Conservation (phyloP, 2,329 filamentous ascomycete genomes). For the Arthrocladium fulminans region DNA sequence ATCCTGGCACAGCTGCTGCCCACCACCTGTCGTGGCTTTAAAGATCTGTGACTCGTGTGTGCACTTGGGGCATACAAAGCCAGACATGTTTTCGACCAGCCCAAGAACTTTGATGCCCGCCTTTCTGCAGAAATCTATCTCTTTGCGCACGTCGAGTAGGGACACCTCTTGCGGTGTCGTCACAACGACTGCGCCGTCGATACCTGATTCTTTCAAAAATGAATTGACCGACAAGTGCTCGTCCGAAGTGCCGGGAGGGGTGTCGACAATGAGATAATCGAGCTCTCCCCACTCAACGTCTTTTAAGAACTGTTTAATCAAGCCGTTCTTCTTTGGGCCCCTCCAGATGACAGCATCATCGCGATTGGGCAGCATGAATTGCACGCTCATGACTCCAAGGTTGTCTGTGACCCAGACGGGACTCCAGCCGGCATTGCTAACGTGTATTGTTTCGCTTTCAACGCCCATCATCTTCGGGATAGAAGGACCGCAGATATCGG, state of each 20-base stretch:
- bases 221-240: constrained; percentile 92
- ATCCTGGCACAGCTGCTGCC: constrained; percentile 68
- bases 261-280: constrained; percentile 89
- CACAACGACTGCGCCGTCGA: constrained; percentile 86
- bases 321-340: constrained; percentile 93
- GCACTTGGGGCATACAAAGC: constrained; percentile 92
- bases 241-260: constrained; percentile 87
- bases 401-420: constrained; percentile 95
- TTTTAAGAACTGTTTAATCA: constrained; percentile 97
- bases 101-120: constrained; percentile 82
- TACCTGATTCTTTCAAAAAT: constrained; percentile 79
- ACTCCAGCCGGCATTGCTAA: constrained; percentile 80
- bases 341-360: constrained; percentile 97
- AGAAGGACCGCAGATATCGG: constrained; percentile 90
- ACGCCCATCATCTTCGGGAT: constrained; percentile 98
- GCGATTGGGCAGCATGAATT: constrained; percentile 91
- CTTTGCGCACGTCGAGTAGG: constrained; percentile 86
- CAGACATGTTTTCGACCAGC: constrained; percentile 95
- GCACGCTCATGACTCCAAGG: constrained; percentile 89
- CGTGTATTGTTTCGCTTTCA: constrained; percentile 75
- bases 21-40: constrained; percentile 81
- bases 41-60: constrained; percentile 76
- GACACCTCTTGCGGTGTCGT: constrained; percentile 93
- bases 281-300: constrained; percentile 96
- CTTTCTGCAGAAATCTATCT: constrained; percentile 95